Evolutionary conservation across 768 basidiomycete genomes (phyloP), one percentile per base, ranked within the genome.

Genomic region (Lentinula detonsa): DNA sequence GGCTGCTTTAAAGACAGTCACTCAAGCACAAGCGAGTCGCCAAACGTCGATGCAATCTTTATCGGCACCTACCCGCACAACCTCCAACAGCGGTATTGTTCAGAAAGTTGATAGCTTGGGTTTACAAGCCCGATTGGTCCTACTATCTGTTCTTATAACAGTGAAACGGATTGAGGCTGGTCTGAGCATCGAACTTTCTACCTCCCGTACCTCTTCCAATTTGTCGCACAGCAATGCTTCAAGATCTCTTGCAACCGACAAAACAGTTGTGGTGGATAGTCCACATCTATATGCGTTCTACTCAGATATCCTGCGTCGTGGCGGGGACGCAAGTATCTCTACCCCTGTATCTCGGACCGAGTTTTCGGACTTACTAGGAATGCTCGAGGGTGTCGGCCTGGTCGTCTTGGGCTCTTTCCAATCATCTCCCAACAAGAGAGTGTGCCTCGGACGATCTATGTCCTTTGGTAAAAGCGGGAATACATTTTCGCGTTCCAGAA

Each of bases 361-460:
- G 66, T 92, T 94, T 63, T 75, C 78, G 0, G 91, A 94, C 65
- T 76, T 93, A 3, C 67, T 89, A 0, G 81, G 83, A 18, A 74
- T 93, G 52, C 73, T 94, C 42, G 91, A 94, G 72, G 89, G 87
- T 3, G 79, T 82, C 5, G 92, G 91, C 1, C 75, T 91, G 5
- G 72, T 88, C 9, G 75, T 78, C 52, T 64, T 80, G 3, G 73
- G 76, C 11, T 76, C 74, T 18, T 6, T 74, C 69, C 61, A 66
- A 45, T 63, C 72, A 2, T 74, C 79, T 7, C 76, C 82, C 0
- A 73, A 76, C 16, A 77, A 77, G 63, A 82, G 79, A 48, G 79
- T 83, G 37, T 71, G 76, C 1, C 76, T 91, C 58, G 74, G 80
- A 37, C 82, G 88, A 18, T 77, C 85, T 3, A 68, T 78, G 4